phyloP scores from a whole-genome alignment of 129 eudicot genomes.

The Oenanthe sinensis region DNA sequence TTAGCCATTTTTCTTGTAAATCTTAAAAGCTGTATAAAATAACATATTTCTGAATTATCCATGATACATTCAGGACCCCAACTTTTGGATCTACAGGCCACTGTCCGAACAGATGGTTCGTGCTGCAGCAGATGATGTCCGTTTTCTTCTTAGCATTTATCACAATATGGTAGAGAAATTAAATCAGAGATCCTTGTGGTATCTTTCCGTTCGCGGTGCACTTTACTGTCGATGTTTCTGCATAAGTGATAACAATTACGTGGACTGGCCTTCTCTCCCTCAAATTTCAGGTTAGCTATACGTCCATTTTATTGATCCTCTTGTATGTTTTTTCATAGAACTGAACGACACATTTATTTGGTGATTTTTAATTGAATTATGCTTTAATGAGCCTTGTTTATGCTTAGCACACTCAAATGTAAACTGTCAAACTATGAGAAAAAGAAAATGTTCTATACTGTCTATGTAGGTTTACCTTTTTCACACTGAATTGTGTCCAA shows the following conservation, averaged over 20 bases:
- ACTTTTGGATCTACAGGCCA: slow-evolving; percentile 87
- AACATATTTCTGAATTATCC: slow-evolving; percentile 10
- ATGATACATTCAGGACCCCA: slow-evolving; percentile 69
- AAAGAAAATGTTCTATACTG: background rate
- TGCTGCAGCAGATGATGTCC: slow-evolving; percentile 97
- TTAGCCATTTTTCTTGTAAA: background rate
- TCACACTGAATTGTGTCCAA: background rate
- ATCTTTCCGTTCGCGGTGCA: slow-evolving; percentile 85
- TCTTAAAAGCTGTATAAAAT: background rate
- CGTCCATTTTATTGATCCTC: background rate
- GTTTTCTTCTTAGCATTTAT: slow-evolving; percentile 74
- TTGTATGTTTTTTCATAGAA: background rate
- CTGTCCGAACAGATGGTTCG: slow-evolving; percentile 82
- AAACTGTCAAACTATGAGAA: background rate
- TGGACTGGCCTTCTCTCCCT: slow-evolving; percentile 89
- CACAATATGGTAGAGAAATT: slow-evolving; percentile 78
- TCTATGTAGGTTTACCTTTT: background rate
- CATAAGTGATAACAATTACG: slow-evolving; percentile 45
- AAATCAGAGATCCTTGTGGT: slow-evolving; percentile 69
- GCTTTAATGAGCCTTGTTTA: background rate
- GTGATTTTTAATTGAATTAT: background rate
- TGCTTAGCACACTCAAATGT: background rate
- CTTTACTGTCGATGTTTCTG: slow-evolving; percentile 90
- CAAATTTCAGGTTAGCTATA: slow-evolving; percentile 55
- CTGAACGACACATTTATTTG: background rate